Conservation (phyloP, 2,329 filamentous ascomycete genomes). For the Alternaria triticina region DNA sequence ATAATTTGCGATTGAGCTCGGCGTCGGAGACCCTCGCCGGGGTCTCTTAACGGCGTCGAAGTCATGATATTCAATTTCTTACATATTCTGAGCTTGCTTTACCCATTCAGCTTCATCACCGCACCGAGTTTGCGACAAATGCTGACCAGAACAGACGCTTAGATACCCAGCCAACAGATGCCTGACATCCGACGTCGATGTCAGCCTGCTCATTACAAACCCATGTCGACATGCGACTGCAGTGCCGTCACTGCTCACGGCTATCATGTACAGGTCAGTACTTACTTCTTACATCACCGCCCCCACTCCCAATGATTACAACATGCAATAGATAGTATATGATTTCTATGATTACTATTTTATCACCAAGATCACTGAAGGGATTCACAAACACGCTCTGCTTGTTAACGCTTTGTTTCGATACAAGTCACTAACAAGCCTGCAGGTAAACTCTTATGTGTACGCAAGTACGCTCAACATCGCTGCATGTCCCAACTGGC, state of each 20-base stretch:
- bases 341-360: slow-evolving; percentile 65
- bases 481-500: background rate
- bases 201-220: background rate
- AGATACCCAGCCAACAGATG: background rate
- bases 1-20: slow-evolving; percentile 99
- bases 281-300: background rate
- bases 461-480: background rate
- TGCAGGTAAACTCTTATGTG: slow-evolving; percentile 15
- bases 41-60: slow-evolving; percentile 78
- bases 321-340: slow-evolving; percentile 71
- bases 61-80: slow-evolving; percentile 93
- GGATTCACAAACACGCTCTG: slow-evolving; percentile 25
- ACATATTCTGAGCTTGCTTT: slow-evolving; percentile 86
- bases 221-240: background rate
- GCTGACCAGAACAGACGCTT: slow-evolving; percentile 9
- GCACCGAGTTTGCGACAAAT: background rate
- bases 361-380: slow-evolving; percentile 74
- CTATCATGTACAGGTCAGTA: slow-evolving; percentile 17
- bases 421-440: slow-evolving; percentile 28
- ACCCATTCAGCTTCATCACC: background rate
- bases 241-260: background rate
- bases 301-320: slow-evolving; percentile 68
- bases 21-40: slow-evolving; percentile 89
- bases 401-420: slow-evolving; percentile 9
- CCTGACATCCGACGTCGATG: background rate